These are phyloP conservation scores for Eragrostis nindensis DNA, from an alignment of 176 grass and related monocot genomes.

Conservation along the genomic window DNA sequence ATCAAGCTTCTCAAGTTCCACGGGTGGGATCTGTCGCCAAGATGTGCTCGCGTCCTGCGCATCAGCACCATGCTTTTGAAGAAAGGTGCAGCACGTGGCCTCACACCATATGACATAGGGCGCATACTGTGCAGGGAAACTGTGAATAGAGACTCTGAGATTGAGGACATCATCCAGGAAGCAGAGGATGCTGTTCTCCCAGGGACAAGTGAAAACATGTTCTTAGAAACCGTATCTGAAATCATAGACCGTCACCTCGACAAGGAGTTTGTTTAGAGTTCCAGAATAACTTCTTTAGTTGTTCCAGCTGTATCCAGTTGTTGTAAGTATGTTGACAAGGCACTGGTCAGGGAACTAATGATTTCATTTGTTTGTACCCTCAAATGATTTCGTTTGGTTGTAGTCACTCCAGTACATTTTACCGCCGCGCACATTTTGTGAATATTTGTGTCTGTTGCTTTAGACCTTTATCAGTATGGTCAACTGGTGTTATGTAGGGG, in stretches of 20 bases:
- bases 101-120: slow-evolving; percentile 78
- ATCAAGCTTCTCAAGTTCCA: slow-evolving; percentile 71
- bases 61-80: slow-evolving; percentile 84
- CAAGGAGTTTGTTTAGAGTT: slow-evolving; percentile 41
- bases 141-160: slow-evolving; percentile 69
- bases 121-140: slow-evolving; percentile 81
- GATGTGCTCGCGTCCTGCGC: slow-evolving; percentile 48
- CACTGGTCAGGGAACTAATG: slow-evolving; percentile 45
- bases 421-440: slow-evolving; percentile 17
- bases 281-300: slow-evolving; percentile 62
- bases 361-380: slow-evolving; percentile 64
- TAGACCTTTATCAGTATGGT: not conserved
- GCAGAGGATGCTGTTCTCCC: slow-evolving; percentile 70
- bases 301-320: slow-evolving; percentile 54
- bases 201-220: slow-evolving; percentile 51
- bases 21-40: slow-evolving; percentile 64
- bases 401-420: slow-evolving; percentile 30
- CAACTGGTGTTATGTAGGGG: not conserved
- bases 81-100: slow-evolving; percentile 60
- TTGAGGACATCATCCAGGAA: slow-evolving; percentile 73
- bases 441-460: slow-evolving; percentile 20
- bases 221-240: slow-evolving; percentile 68
- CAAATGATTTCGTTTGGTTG: slow-evolving; percentile 39
- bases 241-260: slow-evolving; percentile 70
- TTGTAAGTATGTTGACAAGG: slow-evolving; percentile 47